Evolutionary conservation across 345 rosid species (phyloP).

Genomic region (Salix exigua): DNA sequence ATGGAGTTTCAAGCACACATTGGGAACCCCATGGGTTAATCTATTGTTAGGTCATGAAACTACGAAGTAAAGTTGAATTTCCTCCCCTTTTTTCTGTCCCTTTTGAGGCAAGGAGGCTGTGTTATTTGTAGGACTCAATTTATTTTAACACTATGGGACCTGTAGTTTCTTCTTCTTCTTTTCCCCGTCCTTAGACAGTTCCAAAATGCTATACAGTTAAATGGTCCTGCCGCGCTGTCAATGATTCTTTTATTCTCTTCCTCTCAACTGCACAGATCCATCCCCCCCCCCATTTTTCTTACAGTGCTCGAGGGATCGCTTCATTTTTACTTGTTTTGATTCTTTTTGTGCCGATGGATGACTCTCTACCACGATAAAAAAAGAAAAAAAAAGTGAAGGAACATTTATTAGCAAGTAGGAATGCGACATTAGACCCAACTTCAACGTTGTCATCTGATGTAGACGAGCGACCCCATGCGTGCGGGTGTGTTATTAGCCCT

Average conservation of each 20-base stretch:
- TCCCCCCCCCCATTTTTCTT: not conserved
- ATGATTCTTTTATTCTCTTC: not conserved
- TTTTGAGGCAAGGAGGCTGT: conserved; percentile 25
- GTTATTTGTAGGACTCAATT: conserved; percentile 29
- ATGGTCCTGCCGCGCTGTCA: not conserved
- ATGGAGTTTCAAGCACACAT: conserved; percentile 24
- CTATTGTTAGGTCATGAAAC: conserved; percentile 29
- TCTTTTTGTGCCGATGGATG: not conserved
- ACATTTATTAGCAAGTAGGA: too few relatives aligned
- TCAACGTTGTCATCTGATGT: too few relatives aligned
- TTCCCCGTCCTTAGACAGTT: not conserved
- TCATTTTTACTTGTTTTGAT: not conserved
- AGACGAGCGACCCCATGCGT: too few relatives aligned
- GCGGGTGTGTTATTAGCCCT: too few relatives aligned
- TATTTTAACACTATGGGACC: conserved; percentile 26
- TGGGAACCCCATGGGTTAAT: conserved; percentile 23
- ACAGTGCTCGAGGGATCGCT: not conserved
- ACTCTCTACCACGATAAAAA: not conserved
- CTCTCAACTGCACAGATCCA: not conserved
- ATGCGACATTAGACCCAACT: too few relatives aligned
- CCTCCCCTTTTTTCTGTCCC: conserved; percentile 8
- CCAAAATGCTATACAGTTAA: not conserved
- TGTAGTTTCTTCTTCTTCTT: not conserved
- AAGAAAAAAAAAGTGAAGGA: too few relatives aligned
- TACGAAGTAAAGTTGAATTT: conserved; percentile 29